Evolutionary conservation across 179 eudicot species (phyloP).

Genomic region (Drosera spatulata): DNA sequence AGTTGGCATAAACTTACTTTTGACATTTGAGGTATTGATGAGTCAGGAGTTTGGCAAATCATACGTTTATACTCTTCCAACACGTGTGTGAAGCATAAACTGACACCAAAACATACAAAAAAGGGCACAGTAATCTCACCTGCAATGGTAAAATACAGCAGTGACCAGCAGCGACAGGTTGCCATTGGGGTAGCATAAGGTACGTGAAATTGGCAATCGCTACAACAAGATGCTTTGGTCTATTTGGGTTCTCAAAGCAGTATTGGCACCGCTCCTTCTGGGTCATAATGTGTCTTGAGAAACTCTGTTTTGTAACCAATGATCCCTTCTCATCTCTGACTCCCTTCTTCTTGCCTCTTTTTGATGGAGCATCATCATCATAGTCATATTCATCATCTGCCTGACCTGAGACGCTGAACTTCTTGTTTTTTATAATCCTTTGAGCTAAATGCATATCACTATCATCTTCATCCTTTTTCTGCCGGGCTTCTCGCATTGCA

Average conservation of each 20-base stretch:
- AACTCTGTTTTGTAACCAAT: conserved; percentile 20
- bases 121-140: conserved; percentile 19
- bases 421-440: conserved; percentile 51
- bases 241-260: conserved; percentile 83
- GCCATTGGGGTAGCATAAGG: conserved; percentile 69
- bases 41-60: no score
- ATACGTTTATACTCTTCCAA: no score
- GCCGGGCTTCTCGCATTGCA: conserved; percentile 38
- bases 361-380: conserved; percentile 57
- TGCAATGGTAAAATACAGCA: conserved; percentile 83
- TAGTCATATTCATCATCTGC: conserved; percentile 96
- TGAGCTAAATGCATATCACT: conserved; percentile 71
- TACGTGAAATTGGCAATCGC: conserved; percentile 87
- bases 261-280: conserved; percentile 82
- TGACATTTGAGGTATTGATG: no score
- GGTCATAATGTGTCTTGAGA: conserved; percentile 52
- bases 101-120: no score
- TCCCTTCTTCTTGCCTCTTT: conserved; percentile 47
- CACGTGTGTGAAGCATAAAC: no score
- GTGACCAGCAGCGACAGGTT: conserved; percentile 84
- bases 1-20: no score
- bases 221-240: conserved; percentile 84
- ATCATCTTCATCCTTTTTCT: conserved; percentile 68
- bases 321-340: conserved; percentile 23
- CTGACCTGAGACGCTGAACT: conserved; percentile 36